Evolutionary conservation across 352 stramenopile genomes (phyloP).

Genomic region (Pythium folliculosum): DNA sequence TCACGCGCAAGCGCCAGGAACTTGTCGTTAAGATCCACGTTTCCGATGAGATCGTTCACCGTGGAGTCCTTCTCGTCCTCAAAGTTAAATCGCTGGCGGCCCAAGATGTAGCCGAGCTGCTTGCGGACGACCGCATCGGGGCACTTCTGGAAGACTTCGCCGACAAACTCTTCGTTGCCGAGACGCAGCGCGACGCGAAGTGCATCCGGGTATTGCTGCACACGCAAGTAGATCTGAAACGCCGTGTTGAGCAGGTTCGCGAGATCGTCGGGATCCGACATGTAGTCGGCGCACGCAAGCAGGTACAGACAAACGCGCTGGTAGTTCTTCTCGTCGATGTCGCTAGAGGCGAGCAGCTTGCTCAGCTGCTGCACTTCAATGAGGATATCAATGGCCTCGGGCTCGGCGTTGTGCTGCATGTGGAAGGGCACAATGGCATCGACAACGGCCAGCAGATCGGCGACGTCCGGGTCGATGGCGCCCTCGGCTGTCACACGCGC

Average conservation of each 20-base stretch:
- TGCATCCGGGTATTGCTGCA: slow-evolving; percentile 95
- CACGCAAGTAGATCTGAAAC: slow-evolving; percentile 94
- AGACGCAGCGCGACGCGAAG: slow-evolving; percentile 96
- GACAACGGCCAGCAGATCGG: slow-evolving; percentile 95
- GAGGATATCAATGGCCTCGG: slow-evolving; percentile 98
- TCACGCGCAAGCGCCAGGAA: slow-evolving; percentile 97
- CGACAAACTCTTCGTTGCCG: slow-evolving; percentile 75
- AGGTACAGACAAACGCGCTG: slow-evolving; percentile 98
- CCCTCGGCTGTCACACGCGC: slow-evolving; percentile 62
- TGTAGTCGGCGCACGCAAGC: slow-evolving; percentile 97
- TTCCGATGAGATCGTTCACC: slow-evolving; percentile 96
- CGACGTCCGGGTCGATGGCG: slow-evolving; percentile 64
- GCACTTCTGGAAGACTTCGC: slow-evolving; percentile 79
- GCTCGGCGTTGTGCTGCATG: slow-evolving; percentile 99
- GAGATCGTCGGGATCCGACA: slow-evolving; percentile 98
- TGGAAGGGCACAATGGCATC: slow-evolving; percentile 99
- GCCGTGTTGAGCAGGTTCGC: slow-evolving; percentile 90
- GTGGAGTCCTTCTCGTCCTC: slow-evolving; percentile 92
- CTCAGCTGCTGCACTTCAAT: slow-evolving; percentile 98
- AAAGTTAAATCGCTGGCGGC: slow-evolving; percentile 92
- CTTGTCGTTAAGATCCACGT: slow-evolving; percentile 95
- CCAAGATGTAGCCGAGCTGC: slow-evolving; percentile 97
- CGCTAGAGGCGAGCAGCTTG: slow-evolving; percentile 91
- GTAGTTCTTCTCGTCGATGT: slow-evolving; percentile 99
- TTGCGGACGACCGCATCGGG: slow-evolving; percentile 65